Base-by-base conservation (phyloP, 1,284 basidiomycete species). In the Cerrena zonata region DNA sequence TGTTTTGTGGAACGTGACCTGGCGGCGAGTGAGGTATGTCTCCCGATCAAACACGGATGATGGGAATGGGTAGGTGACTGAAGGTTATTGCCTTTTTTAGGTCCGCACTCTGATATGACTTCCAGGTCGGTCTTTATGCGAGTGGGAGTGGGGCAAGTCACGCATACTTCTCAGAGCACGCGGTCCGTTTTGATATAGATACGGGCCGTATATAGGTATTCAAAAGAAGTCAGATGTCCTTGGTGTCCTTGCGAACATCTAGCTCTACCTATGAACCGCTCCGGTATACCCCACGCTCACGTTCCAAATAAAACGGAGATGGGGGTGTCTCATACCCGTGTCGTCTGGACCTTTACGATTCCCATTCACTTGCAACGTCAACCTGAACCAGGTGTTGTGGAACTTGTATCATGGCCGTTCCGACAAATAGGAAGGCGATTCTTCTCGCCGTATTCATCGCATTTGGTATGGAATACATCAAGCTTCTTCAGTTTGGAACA, bases 381-480 rank as follows among this genome's bases (percentile, higher is more conserved):
- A 10, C 27, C 48, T 43, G 48, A 23, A 23, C 10, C 22, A 23
- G 25, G 25, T 12, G 48, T 19, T 19, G 30, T 23, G 15, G 23
- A 13, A 19, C 13, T 5, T 37, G 22, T 38, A 55, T 44, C 37
- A 65, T 65, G 64, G 71, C 65, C 39, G 68, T 79, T 45, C 78
- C 79, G 43, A 80, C 75, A 22, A 84, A 82, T 61, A 72, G 67
- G 49, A 77, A 74, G 62, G 81, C 81, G 15, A 76, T 84, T 49
- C 62, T 79, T 25, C 70, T 85, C 45, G 82, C 82, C 40, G 69
- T 79, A 43, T 86, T 85, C 65, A 78, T 85, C 56, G 70, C 71
- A n/a, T 73, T 75, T 52, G 72, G 73, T 69, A 58, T 56, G 64
- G 57, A 10, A 30, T 23, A 39, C 48, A 34, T 49, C 12, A 11